Evolutionary conservation across 1,284 basidiomycete genomes (phyloP).

Genomic region (Pholiota adiposa): DNA sequence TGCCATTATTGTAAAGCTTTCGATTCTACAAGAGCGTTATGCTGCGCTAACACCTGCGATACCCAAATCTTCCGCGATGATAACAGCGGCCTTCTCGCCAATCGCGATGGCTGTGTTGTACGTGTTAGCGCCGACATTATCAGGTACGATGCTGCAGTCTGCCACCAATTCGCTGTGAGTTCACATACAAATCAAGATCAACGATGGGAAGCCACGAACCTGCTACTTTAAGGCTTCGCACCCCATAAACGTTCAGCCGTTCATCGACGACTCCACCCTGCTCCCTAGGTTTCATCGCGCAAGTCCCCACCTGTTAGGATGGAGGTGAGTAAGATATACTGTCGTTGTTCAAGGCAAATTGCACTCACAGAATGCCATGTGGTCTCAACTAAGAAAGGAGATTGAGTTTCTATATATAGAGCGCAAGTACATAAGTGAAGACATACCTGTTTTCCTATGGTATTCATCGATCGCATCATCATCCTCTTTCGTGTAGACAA

Average conservation of each 20-base stretch:
- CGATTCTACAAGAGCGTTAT: background rate
- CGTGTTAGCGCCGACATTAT: constrained; percentile 54
- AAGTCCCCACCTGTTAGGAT: constrained; percentile 56
- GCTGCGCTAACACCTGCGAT: constrained; percentile 29
- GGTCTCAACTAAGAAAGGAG: constrained; percentile 39
- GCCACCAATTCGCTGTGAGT: too few species aligned
- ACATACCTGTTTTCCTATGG: constrained; percentile 27
- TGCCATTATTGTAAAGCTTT: constrained; percentile 15
- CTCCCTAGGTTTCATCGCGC: constrained; percentile 65
- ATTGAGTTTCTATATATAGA: background rate
- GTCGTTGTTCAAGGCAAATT: background rate
- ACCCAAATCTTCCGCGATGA: constrained; percentile 49
- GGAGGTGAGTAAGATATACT: background rate
- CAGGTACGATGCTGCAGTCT: constrained; percentile 50
- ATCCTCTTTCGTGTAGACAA: constrained; percentile 60
- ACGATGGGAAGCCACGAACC: too few species aligned
- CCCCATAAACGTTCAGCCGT: constrained; percentile 66
- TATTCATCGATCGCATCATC: constrained; percentile 55
- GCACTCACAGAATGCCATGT: constrained; percentile 59
- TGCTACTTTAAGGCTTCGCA: constrained; percentile 60
- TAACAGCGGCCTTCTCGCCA: constrained; percentile 52
- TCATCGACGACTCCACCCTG: constrained; percentile 65
- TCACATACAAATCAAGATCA: background rate
- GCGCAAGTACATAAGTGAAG: background rate
- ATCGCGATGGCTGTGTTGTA: constrained; percentile 52